These are phyloP conservation scores for Asclepias syriaca DNA, from an alignment of 257 asterid genomes.

Conservation along the genomic window DNA sequence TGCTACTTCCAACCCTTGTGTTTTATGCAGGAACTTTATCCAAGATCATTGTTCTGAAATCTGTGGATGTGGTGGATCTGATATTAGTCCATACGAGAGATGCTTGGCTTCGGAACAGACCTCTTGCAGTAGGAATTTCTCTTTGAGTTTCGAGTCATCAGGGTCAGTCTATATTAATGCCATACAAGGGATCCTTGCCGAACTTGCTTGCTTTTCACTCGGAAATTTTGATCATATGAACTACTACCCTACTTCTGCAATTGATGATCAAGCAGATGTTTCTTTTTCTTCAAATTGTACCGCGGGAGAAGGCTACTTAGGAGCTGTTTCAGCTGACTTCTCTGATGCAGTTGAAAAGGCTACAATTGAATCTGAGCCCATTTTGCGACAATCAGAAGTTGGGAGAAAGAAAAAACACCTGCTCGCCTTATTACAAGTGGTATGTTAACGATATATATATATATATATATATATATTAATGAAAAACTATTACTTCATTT, in stretches of 20 bases:
- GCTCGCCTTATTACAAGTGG: constrained; percentile 66
- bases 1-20: constrained; percentile 42
- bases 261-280: constrained; percentile 14
- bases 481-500: not conserved
- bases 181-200: constrained; percentile 76
- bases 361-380: constrained; percentile 17
- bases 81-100: constrained; percentile 26
- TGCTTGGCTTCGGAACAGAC: constrained; percentile 43
- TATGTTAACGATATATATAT: constrained; percentile 16
- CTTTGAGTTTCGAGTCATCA: constrained; percentile 37
- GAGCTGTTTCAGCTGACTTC: constrained; percentile 16
- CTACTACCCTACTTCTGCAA: constrained; percentile 21
- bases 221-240: constrained; percentile 27
- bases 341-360: constrained; percentile 13
- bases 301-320: constrained; percentile 21
- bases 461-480: not conserved
- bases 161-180: constrained; percentile 53
- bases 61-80: constrained; percentile 49
- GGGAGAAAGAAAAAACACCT: constrained; percentile 60
- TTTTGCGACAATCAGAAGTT: constrained; percentile 25
- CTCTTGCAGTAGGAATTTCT: constrained; percentile 42
- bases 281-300: constrained; percentile 20
- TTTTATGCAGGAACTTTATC: constrained; percentile 17
- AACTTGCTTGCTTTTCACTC: constrained; percentile 49
- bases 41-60: constrained; percentile 53